Conservation (phyloP, 306 rosid species). For the Cicer pinnatifidum region DNA sequence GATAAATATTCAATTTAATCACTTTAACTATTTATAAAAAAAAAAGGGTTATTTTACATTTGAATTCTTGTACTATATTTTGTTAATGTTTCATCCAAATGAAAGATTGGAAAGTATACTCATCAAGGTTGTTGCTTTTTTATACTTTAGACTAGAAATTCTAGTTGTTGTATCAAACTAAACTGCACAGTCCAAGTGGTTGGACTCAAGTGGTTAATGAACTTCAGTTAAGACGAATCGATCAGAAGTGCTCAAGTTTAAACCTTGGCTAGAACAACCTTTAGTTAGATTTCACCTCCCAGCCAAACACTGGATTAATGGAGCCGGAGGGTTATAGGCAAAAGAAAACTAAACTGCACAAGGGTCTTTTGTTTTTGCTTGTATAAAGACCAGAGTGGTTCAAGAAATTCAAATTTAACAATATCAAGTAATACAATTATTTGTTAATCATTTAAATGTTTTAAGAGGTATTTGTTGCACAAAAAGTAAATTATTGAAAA, state of each 20-base stretch:
- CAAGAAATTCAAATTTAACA: slow-evolving; percentile 16
- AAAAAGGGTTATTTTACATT: not conserved
- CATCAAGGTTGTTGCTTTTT: not conserved
- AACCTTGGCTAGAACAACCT: too few relatives aligned
- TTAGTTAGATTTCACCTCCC: too few relatives aligned
- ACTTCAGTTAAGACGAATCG: too few relatives aligned
- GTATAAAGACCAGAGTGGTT: slow-evolving; percentile 1
- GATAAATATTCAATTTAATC: slow-evolving; percentile 10
- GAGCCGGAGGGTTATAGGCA: too few relatives aligned
- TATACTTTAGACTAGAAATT: slow-evolving; percentile 9
- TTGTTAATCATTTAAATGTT: slow-evolving; percentile 26
- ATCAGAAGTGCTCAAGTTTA: too few relatives aligned
- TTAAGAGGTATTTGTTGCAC: slow-evolving; percentile 26
- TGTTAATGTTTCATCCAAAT: not conserved
- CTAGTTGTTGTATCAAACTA: too few relatives aligned
- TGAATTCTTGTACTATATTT: not conserved
- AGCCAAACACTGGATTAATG: too few relatives aligned
- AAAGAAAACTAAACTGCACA: too few relatives aligned
- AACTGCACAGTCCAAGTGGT: too few relatives aligned
- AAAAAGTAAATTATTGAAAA: slow-evolving; percentile 1
- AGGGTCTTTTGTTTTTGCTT: slow-evolving; percentile 1
- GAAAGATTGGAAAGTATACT: not conserved
- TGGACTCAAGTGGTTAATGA: too few relatives aligned
- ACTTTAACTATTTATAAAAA: not conserved
- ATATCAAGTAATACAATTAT: slow-evolving; percentile 7